These are phyloP conservation scores for Babesia sp. DNA, from an alignment of 169 alveolate species.

Conservation along the genomic window DNA sequence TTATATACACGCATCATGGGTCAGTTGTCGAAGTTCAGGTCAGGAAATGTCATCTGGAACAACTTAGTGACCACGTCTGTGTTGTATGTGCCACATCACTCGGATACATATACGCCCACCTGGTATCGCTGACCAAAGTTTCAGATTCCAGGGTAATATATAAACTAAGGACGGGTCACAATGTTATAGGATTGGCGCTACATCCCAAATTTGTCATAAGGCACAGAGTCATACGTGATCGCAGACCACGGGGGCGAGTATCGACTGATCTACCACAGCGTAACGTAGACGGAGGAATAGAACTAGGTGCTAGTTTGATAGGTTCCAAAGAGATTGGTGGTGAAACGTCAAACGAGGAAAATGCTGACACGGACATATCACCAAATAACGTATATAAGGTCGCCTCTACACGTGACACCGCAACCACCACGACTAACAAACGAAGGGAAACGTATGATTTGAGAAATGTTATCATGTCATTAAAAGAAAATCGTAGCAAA, in stretches of 20 bases:
- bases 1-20: conserved; percentile 27
- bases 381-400: background rate
- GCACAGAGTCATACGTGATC: too few relatives aligned
- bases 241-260: background rate
- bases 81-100: conserved; percentile 35
- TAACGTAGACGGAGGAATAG: background rate
- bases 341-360: background rate
- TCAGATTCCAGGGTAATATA: conserved; percentile 18
- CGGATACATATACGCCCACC: conserved; percentile 49
- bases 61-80: background rate
- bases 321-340: background rate
- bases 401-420: background rate
- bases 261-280: background rate
- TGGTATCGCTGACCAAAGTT: conserved; percentile 11
- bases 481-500: background rate
- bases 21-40: conserved; percentile 15
- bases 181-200: conserved; percentile 2
- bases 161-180: conserved; percentile 24
- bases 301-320: background rate
- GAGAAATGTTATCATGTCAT: background rate
- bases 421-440: conserved; percentile 7
- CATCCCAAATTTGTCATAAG: conserved; percentile 23
- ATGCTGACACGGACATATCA: background rate
- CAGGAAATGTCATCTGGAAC: background rate
- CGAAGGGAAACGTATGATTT: conserved; percentile 27